Conservation (phyloP, 192 early-diverging fungal genomes). For the Pilobolus umbonatus region DNA sequence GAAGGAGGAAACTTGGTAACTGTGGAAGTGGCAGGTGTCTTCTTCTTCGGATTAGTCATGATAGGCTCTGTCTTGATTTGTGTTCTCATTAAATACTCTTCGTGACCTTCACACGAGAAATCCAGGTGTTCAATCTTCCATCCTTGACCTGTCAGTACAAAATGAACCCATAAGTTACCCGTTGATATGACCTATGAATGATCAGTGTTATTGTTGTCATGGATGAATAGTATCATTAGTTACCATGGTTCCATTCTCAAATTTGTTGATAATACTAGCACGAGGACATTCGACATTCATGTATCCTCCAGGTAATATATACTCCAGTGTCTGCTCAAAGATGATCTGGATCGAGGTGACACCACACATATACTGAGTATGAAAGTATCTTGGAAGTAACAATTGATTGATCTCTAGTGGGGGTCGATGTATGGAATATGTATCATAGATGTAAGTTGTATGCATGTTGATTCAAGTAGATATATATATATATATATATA, state of each 20-base stretch:
- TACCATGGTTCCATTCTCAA: conserved; percentile 20
- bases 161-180: conserved; percentile 20
- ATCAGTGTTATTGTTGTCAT: no score
- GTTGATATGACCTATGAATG: conserved; percentile 20
- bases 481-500: neutral
- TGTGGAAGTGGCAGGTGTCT: neutral
- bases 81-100: conserved; percentile 1
- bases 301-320: conserved; percentile 15
- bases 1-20: conserved; percentile 3
- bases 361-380: conserved; percentile 21
- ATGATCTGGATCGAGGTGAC: conserved; percentile 17
- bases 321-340: conserved; percentile 23
- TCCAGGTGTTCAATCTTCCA: conserved; percentile 25
- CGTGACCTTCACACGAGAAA: conserved; percentile 14
- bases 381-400: conserved; percentile 21
- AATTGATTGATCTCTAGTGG: conserved; percentile 13
- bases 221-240: neutral
- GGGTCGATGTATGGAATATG: no score
- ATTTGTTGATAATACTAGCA: conserved; percentile 19
- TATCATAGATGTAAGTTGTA: no score
- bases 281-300: conserved; percentile 23
- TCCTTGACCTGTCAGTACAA: neutral
- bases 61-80: neutral
- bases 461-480: neutral
- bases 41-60: neutral